Percentiles rank a stretch among this genome's conserved stretches.
These are phyloP conservation scores for Neurospora sp. DNA, from an alignment of 495 filamentous ascomycete species.

Conservation along the genomic window DNA sequence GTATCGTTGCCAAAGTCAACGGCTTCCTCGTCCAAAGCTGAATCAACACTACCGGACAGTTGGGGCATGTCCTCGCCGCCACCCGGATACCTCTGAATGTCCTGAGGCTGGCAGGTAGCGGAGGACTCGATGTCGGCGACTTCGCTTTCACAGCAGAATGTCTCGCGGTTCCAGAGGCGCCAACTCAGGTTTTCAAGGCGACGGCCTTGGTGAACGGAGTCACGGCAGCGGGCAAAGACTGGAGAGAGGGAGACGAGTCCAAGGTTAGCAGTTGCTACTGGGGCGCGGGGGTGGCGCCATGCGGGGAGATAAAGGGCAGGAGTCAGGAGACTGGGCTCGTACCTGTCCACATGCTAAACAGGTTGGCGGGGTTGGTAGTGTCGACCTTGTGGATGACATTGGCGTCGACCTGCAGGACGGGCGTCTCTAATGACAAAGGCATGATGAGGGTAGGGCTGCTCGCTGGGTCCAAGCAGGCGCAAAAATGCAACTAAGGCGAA, in stretches of 20 bases:
- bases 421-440: slow-evolving; percentile 25
- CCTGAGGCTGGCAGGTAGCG: slow-evolving; percentile 35
- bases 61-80: slow-evolving; percentile 54
- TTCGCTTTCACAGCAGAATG: slow-evolving; percentile 74
- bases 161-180: slow-evolving; percentile 93
- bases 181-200: slow-evolving; percentile 92
- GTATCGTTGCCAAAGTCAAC: slow-evolving; percentile 44
- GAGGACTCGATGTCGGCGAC: slow-evolving; percentile 24
- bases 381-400: slow-evolving; percentile 89
- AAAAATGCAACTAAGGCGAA: slow-evolving; percentile 8
- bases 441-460: slow-evolving; percentile 22
- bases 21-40: slow-evolving; percentile 65
- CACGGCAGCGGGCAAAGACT: slow-evolving; percentile 95
- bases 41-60: slow-evolving; percentile 88
- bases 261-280: slow-evolving; percentile 3
- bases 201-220: slow-evolving; percentile 86
- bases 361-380: slow-evolving; percentile 80
- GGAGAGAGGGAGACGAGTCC: slow-evolving; percentile 13
- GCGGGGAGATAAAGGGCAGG: slow-evolving; percentile 6
- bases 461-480: slow-evolving; percentile 20
- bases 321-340: slow-evolving; percentile 25
- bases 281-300: slow-evolving; percentile 6
- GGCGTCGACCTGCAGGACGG: slow-evolving; percentile 71
- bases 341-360: slow-evolving; percentile 98
- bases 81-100: slow-evolving; percentile 28